Percentiles rank a stretch among this genome's conserved stretches.
phyloP scores from a whole-genome alignment of 2,329 filamentous ascomycete genomes.

The Dactylellina haptotyla region DNA sequence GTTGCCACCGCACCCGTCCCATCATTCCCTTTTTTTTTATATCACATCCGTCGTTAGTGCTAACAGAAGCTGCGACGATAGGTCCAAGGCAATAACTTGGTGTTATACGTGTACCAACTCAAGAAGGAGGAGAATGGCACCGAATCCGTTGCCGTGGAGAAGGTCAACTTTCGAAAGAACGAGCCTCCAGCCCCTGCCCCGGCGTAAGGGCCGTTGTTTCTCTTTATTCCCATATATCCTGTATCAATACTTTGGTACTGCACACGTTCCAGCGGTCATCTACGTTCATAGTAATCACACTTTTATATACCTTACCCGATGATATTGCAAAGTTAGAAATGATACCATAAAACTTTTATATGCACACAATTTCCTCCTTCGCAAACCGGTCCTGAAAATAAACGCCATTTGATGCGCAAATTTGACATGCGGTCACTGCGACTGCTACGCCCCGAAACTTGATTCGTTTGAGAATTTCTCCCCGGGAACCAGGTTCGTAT shows the following conservation, averaged over 20 bases:
- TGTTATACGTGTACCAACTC: conserved; percentile 74
- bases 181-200: conserved; percentile 29
- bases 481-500: conserved; percentile 65
- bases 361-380: neutral
- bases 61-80: conserved; percentile 58
- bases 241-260: neutral
- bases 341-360: neutral
- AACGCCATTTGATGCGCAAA: neutral
- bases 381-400: neutral
- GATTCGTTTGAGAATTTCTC: conserved; percentile 45
- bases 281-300: neutral
- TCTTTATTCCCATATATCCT: neutral
- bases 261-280: neutral
- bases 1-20: neutral
- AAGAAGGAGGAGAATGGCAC: conserved; percentile 66
- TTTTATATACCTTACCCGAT: too few relatives aligned
- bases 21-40: neutral
- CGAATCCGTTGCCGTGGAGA: conserved; percentile 68
- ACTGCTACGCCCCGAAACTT: conserved; percentile 37
- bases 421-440: too few relatives aligned
- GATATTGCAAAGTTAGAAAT: neutral
- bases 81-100: conserved; percentile 76
- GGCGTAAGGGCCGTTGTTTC: conserved; percentile 14
- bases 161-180: conserved; percentile 68
- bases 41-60: neutral